Conservation (phyloP, 192 early-diverging fungal genomes). For the Backusella macrospora region DNA sequence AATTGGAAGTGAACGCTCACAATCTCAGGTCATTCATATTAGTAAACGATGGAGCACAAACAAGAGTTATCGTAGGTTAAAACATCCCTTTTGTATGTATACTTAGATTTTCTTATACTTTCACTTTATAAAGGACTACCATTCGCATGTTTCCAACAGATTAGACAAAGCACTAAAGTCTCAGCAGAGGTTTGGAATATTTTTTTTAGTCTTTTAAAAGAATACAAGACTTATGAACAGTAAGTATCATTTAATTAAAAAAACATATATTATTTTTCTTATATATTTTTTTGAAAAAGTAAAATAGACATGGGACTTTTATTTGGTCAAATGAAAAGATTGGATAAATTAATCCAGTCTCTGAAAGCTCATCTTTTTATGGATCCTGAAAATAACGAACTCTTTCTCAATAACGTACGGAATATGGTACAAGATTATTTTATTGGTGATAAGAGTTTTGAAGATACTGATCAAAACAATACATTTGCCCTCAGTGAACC, state of each 20-base stretch:
- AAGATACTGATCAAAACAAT: background rate
- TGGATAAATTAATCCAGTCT: slow-evolving; percentile 71
- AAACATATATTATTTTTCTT: background rate
- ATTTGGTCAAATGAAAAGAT: slow-evolving; percentile 50
- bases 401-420: slow-evolving; percentile 46
- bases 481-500: background rate
- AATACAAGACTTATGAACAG: slow-evolving; percentile 64
- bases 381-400: slow-evolving; percentile 32
- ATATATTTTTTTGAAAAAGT: background rate
- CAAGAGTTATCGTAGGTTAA: slow-evolving; percentile 56
- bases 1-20: slow-evolving; percentile 55
- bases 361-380: slow-evolving; percentile 48
- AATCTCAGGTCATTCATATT: slow-evolving; percentile 61
- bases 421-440: slow-evolving; percentile 44
- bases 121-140: slow-evolving; percentile 49
- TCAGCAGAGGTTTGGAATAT: slow-evolving; percentile 53
- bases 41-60: slow-evolving; percentile 53
- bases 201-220: slow-evolving; percentile 57
- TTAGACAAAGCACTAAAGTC: slow-evolving; percentile 48
- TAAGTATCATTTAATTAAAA: slow-evolving; percentile 28
- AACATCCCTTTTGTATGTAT: background rate
- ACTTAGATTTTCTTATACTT: background rate
- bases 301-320: slow-evolving; percentile 61
- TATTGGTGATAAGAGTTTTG: background rate
- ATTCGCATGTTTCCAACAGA: slow-evolving; percentile 51